Evolutionary conservation across 1,284 basidiomycete genomes (phyloP).

Genomic region (Fistulinella cinereoalba): DNA sequence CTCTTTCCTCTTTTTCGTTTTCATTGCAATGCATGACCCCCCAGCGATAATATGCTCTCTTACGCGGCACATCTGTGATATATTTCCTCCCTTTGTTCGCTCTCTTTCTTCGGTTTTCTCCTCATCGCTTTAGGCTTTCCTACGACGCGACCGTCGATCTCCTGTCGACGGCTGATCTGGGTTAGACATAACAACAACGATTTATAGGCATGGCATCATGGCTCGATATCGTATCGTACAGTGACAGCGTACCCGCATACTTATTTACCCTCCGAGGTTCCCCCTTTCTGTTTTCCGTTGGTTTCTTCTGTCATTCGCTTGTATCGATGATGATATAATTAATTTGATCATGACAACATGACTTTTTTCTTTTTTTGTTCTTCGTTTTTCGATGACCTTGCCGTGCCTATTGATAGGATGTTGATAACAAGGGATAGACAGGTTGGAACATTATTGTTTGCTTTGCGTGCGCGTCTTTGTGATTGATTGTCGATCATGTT

Average conservation of each 20-base stretch:
- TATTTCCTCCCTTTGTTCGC: slow-evolving; percentile 8
- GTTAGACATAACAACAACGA: no score
- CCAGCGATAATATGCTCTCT: slow-evolving; percentile 24
- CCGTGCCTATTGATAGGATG: no score
- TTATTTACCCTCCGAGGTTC: slow-evolving; percentile 7
- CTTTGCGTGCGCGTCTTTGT: no score
- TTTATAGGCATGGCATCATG: no score
- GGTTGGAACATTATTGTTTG: no score
- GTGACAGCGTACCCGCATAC: background rate
- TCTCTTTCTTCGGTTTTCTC: background rate
- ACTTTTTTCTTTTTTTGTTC: background rate
- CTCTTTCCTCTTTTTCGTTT: background rate
- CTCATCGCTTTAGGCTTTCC: no score
- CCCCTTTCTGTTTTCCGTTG: background rate
- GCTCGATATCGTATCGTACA: background rate
- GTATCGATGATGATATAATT: slow-evolving; percentile 3
- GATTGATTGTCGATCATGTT: no score
- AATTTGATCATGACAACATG: slow-evolving; percentile 6
- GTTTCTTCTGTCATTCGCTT: background rate
- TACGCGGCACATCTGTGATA: slow-evolving; percentile 15
- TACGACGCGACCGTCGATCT: no score
- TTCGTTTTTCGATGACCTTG: no score
- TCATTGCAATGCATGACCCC: slow-evolving; percentile 9
- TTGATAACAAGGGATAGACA: no score
- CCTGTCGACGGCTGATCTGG: no score